Evolutionary conservation across 208 protist genomes (phyloP).

Genomic region (Cochliopodium minus): DNA sequence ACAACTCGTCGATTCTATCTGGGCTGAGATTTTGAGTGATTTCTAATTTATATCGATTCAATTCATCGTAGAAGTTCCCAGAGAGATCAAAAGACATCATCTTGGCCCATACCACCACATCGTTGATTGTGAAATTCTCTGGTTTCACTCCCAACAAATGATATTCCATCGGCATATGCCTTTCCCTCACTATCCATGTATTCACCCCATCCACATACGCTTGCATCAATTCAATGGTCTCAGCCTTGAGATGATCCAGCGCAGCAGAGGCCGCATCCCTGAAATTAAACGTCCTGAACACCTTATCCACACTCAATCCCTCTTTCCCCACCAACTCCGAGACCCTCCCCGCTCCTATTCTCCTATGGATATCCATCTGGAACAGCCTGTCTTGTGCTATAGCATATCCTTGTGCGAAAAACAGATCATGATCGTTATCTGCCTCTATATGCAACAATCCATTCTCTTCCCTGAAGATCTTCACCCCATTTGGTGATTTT

Average conservation of each 20-base stretch:
- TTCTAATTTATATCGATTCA: not conserved
- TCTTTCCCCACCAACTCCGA: not conserved
- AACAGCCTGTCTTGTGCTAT: constrained; percentile 7
- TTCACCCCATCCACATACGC: constrained; percentile 8
- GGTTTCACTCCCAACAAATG: not conserved
- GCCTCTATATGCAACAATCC: constrained; percentile 7
- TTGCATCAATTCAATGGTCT: not conserved
- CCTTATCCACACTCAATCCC: not conserved
- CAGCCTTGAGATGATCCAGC: not conserved
- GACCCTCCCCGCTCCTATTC: not conserved
- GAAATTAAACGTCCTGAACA: not conserved
- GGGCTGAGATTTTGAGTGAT: not conserved
- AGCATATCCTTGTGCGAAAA: constrained; percentile 5
- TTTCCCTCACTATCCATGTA: not conserved
- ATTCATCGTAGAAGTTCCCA: not conserved
- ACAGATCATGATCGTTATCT: not conserved
- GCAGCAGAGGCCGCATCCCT: not conserved
- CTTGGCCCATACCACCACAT: not conserved
- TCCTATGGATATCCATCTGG: constrained; percentile 1
- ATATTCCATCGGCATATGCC: not conserved
- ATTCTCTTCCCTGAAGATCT: not conserved
- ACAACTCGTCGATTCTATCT: not conserved
- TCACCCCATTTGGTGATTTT: too few species aligned
- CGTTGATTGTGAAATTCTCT: not conserved
- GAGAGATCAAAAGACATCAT: not conserved